Percentiles rank a stretch among this genome's conserved stretches.
Evolutionary conservation across 2,329 filamentous ascomycete species (phyloP).

Genomic region (Aspergillus niger): DNA sequence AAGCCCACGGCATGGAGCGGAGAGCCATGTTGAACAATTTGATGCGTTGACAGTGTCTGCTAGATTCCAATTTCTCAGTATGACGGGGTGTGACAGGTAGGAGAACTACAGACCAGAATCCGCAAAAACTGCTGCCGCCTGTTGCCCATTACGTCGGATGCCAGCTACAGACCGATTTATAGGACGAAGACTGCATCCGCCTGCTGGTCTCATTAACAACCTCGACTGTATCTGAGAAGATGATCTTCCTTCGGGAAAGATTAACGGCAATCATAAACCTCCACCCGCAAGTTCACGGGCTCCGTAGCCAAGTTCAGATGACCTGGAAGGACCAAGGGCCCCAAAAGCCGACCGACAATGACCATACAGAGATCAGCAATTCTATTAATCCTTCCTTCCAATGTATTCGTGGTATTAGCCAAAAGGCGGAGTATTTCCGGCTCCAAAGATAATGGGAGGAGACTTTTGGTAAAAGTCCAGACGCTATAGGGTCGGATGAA

Average conservation of each 20-base stretch:
- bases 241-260: background rate
- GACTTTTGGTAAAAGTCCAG: background rate
- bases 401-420: no score
- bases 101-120: background rate
- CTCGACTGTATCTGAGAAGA: background rate
- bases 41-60: background rate
- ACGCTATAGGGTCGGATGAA: background rate
- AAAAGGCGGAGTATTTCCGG: no score
- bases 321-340: background rate
- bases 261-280: background rate
- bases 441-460: no score
- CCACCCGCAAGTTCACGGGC: no score
- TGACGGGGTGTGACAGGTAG: background rate
- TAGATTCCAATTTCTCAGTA: no score
- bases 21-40: background rate
- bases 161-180: background rate
- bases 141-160: background rate
- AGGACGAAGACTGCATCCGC: background rate
- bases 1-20: background rate
- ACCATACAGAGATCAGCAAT: background rate
- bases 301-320: background rate
- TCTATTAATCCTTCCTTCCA: no score
- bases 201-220: background rate
- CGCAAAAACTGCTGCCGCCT: background rate
- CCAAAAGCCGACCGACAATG: background rate